These are phyloP conservation scores for Fusarium coicis DNA, from an alignment of 2,329 filamentous ascomycete genomes.

Conservation along the genomic window DNA sequence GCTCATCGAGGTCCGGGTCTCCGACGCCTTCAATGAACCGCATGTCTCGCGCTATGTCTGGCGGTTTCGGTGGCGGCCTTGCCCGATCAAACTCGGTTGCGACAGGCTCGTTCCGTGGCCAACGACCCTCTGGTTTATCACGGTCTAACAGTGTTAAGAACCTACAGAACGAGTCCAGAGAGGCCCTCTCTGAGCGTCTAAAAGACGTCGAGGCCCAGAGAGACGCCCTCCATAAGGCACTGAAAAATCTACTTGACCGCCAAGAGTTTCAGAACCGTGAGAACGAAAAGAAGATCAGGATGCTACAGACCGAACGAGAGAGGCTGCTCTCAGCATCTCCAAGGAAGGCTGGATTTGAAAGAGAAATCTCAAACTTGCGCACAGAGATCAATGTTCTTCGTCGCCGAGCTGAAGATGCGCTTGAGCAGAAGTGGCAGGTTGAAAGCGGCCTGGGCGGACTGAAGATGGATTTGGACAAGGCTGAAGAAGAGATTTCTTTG, in stretches of 20 bases:
- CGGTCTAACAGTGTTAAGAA: slow-evolving; percentile 70
- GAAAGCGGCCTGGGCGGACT: slow-evolving; percentile 89
- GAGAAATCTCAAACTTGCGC: slow-evolving; percentile 81
- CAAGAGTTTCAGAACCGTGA: slow-evolving; percentile 87
- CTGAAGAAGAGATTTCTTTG: slow-evolving; percentile 91
- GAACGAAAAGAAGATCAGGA: slow-evolving; percentile 81
- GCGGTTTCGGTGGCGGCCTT: slow-evolving; percentile 67
- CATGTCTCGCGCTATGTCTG: slow-evolving; percentile 48
- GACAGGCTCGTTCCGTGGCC: slow-evolving; percentile 58
- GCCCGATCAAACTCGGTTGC: slow-evolving; percentile 76
- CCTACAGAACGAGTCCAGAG: slow-evolving; percentile 66
- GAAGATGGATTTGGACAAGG: slow-evolving; percentile 96
- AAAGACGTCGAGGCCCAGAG: slow-evolving; percentile 95
- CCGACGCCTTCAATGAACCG: slow-evolving; percentile 40
- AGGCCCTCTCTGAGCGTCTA: slow-evolving; percentile 79
- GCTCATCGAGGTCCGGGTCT: slow-evolving; percentile 47
- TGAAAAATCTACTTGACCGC: slow-evolving; percentile 85
- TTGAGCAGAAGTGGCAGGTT: slow-evolving; percentile 96
- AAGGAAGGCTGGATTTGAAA: slow-evolving; percentile 82
- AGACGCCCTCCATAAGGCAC: slow-evolving; percentile 87
- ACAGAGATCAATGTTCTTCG: slow-evolving; percentile 87
- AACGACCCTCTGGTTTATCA: slow-evolving; percentile 58
- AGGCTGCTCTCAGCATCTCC: slow-evolving; percentile 76
- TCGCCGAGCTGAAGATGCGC: slow-evolving; percentile 88
- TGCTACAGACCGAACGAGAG: slow-evolving; percentile 82